A percentile compares a stretch with the other conserved stretches of the same genome.
Conservation (phyloP, 805 yeast genomes). For the Ogataea populi-albae region DNA sequence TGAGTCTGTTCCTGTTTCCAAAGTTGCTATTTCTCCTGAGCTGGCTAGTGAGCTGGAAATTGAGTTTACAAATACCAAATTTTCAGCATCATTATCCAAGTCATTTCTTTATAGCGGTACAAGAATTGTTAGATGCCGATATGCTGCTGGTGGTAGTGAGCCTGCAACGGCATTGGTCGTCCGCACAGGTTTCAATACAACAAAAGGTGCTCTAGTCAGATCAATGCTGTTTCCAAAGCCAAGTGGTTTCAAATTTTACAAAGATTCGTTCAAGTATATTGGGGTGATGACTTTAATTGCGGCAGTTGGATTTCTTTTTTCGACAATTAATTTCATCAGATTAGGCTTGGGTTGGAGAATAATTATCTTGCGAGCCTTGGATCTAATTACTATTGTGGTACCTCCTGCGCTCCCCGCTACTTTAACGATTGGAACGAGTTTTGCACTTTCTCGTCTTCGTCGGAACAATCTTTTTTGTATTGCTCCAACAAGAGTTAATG, state of each 20-base stretch:
- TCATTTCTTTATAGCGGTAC: conserved; percentile 88
- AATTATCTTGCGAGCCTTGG: conserved; percentile 86
- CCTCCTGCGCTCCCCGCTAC: conserved; percentile 99
- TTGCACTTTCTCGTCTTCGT: conserved; percentile 77
- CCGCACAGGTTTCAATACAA: conserved; percentile 90
- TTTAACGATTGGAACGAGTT: conserved; percentile 91
- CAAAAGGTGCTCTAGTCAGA: conserved; percentile 89
- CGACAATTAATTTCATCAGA: conserved; percentile 77
- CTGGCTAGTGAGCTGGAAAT: conserved; percentile 53
- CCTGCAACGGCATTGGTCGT: conserved; percentile 86
- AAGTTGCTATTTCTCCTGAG: conserved; percentile 62
- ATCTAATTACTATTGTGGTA: conserved; percentile 91
- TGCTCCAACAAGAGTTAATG: conserved; percentile 89
- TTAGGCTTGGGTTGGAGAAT: conserved; percentile 66
- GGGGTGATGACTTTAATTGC: conserved; percentile 93
- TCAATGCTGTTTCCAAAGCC: conserved; percentile 98
- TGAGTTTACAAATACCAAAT: conserved; percentile 54
- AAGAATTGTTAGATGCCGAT: conserved; percentile 76
- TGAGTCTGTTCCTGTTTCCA: conserved; percentile 95
- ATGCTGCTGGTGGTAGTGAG: conserved; percentile 53
- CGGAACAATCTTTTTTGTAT: conserved; percentile 76
- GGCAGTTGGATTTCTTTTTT: conserved; percentile 73
- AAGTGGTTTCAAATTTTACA: conserved; percentile 85
- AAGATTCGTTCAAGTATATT: conserved; percentile 92
- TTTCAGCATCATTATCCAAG: conserved; percentile 63